Base-by-base conservation (phyloP, 768 basidiomycete genomes). In the Lepiota venenata region DNA sequence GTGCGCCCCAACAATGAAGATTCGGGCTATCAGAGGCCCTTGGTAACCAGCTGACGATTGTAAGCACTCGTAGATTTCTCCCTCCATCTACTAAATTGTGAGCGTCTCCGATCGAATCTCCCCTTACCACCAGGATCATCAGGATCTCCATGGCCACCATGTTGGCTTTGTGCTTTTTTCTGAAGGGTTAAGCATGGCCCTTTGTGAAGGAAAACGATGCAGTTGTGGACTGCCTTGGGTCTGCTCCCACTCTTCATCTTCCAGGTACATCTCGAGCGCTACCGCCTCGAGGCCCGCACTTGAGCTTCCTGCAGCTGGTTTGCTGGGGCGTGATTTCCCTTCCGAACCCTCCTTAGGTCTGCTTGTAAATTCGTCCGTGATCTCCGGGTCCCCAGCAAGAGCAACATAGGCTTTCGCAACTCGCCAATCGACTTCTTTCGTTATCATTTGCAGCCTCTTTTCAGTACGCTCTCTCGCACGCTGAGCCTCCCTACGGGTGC, bases 371-470 rank as follows among this genome's bases (percentile, higher is more conserved):
- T 49, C 55, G 4, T 63, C 64, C 29, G 61, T 64, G 42, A 69
- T 65, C 14, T 64, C 64, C 12, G 64, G 60, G 51, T 75, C 73
- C 52, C 83, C 82, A 2, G 85, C 85, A 11, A 90, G 71, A 6
- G 82, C 81, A 53, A 90, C 80, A 66, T 91, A 90, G 21, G 84
- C 81, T 61, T 80, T 79, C 9, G 84, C 85, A 27, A 90, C 74
- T 46, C 75, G 72, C 76, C 78, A 79, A 64, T 91, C 87, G 56
- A 73, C 73, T 69, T 88, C 87, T 68, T 88, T 88, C 44, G 82
- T 85, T 58, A 86, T 68, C 29, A 71, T 73, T 68, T 87, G 85
- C 55, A 89, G 67, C 44, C 75, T 76, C 60, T 77, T 84, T 67
- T 78, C 77, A 6, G 86, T 84, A 15, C 78, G 73, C 60, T 83